Percentiles rank a stretch among this genome's conserved stretches.
phyloP scores from a whole-genome alignment of 164 flowering plant species.

The Macadamia integrifolia region DNA sequence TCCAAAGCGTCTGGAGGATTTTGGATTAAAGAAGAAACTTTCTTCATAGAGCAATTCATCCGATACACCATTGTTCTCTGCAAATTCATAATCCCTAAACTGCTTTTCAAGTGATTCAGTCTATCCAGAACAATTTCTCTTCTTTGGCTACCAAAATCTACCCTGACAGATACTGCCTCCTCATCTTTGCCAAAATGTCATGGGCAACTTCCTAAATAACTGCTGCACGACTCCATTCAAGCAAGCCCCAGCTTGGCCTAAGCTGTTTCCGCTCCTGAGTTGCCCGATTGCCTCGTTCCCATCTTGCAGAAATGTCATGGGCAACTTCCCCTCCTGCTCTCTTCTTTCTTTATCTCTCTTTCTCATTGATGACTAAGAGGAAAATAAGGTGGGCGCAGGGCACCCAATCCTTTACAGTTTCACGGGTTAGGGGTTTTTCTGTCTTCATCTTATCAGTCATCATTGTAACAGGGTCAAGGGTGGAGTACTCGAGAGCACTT shows the following conservation, averaged over 20 bases:
- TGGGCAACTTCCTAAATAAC: slow-evolving; percentile 59
- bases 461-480: too few species aligned
- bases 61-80: slow-evolving; percentile 23
- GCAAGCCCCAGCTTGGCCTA: slow-evolving; percentile 82
- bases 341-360: too few species aligned
- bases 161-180: slow-evolving; percentile 20
- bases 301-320: slow-evolving; percentile 32
- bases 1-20: slow-evolving; percentile 30
- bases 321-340: slow-evolving; percentile 28
- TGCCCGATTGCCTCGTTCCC: slow-evolving; percentile 54
- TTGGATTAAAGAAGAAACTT: slow-evolving; percentile 35
- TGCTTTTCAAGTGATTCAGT: slow-evolving; percentile 35
- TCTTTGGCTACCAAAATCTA: slow-evolving; percentile 26
- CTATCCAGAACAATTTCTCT: slow-evolving; percentile 22
- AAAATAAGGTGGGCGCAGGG: too few species aligned
- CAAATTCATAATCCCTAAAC: slow-evolving; percentile 45
- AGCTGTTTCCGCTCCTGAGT: slow-evolving; percentile 78
- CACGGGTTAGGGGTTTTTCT: too few species aligned
- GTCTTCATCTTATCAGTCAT: too few species aligned
- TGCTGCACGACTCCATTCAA: slow-evolving; percentile 82
- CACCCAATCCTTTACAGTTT: too few species aligned
- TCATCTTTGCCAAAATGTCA: slow-evolving; percentile 55
- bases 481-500: too few species aligned
- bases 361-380: too few species aligned
- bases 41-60: slow-evolving; percentile 47